Conservation (phyloP, 2,329 filamentous ascomycete species). For the Exophiala sp. region DNA sequence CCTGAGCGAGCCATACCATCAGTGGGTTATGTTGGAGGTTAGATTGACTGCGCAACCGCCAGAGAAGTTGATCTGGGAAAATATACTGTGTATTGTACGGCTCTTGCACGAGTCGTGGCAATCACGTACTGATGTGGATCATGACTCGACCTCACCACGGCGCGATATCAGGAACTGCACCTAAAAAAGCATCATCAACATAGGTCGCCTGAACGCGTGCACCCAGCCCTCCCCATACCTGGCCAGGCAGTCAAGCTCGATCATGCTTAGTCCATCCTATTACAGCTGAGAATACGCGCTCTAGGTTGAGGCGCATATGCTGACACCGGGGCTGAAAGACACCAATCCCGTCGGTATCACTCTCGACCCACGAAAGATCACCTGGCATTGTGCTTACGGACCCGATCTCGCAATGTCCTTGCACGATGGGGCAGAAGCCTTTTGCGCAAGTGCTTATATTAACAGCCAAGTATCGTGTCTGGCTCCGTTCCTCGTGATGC, state of each 20-base stretch:
- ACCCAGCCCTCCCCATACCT: no score
- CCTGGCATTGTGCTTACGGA: constrained; percentile 15
- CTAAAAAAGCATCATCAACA: no score
- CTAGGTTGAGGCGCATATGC: constrained; percentile 10
- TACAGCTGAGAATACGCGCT: no score
- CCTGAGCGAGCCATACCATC: constrained; percentile 18
- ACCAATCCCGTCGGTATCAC: constrained; percentile 14
- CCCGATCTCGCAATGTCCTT: constrained; percentile 2
- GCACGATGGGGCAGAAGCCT: constrained; percentile 9
- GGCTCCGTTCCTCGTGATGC: constrained; percentile 3
- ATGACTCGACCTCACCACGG: no score
- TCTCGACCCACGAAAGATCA: constrained; percentile 16
- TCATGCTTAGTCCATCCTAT: neutral
- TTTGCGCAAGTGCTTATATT: constrained; percentile 22
- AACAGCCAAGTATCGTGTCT: neutral
- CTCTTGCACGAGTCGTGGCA: no score
- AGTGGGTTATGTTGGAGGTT: no score
- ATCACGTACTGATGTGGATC: no score
- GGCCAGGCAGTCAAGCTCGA: neutral
- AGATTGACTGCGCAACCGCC: no score
- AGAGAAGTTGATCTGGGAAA: no score
- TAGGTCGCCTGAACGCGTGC: no score
- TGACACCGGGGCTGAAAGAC: constrained; percentile 5
- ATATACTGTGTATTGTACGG: no score
- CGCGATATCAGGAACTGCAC: no score